phyloP scores from a whole-genome alignment of 2,329 filamentous ascomycete genomes.

The Graphilbum fragrans region DNA sequence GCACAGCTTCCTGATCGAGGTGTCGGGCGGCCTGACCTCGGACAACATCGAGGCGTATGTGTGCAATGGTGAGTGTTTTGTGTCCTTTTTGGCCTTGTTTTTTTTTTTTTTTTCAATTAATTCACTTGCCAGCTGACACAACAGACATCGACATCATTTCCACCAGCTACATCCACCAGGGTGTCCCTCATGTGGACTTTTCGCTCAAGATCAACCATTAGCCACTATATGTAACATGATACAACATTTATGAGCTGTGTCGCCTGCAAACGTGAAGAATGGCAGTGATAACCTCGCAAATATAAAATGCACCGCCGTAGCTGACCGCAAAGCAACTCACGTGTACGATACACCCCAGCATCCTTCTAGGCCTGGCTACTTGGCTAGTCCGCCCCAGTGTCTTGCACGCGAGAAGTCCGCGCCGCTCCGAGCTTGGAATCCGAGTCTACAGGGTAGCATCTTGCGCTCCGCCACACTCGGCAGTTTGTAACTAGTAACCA shows the following conservation, averaged over 20 bases:
- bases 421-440: too few relatives aligned
- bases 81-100: background rate
- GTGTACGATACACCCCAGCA: too few relatives aligned
- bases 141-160: slow-evolving; percentile 87
- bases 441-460: too few relatives aligned
- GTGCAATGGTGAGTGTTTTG: slow-evolving; percentile 45
- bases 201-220: slow-evolving; percentile 67
- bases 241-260: too few relatives aligned
- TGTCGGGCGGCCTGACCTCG: slow-evolving; percentile 78
- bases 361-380: background rate
- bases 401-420: too few relatives aligned
- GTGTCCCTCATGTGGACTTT: slow-evolving; percentile 87
- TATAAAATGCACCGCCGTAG: background rate
- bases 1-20: slow-evolving; percentile 67
- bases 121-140: background rate
- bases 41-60: slow-evolving; percentile 76
- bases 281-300: too few relatives aligned
- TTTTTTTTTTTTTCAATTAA: background rate
- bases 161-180: slow-evolving; percentile 94
- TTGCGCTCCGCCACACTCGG: too few relatives aligned
- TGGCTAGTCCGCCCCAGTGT: too few relatives aligned
- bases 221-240: background rate
- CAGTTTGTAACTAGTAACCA: too few relatives aligned
- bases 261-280: too few relatives aligned
- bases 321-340: too few relatives aligned